Evolutionary conservation across 2,329 filamentous ascomycete species (phyloP), one percentile per base, ranked within the genome.

Genomic region (Trichothecium sympodiale): DNA sequence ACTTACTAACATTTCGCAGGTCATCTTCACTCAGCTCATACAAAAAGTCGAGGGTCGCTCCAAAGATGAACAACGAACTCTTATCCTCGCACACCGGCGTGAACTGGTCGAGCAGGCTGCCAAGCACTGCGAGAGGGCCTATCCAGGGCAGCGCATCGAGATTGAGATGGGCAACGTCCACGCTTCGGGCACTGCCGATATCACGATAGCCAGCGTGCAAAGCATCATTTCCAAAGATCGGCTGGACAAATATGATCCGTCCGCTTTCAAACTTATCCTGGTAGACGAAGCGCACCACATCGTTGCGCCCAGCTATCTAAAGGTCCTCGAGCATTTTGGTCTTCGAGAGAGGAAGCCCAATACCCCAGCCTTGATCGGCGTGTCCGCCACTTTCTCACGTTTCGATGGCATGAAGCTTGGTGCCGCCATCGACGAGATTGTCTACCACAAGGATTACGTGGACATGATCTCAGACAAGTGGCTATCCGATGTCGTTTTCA

Each of bases 281-380:
- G 89, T 98, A 4, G 91, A 98, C 45, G 91, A 98, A 59, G 91
- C 89, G 4, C 91, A 98, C 55, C 91, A 98, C 57, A 94, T 96
- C 36, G 88, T 95, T 31, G 83, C 91, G 1, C 69, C 75, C 2
- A 77, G 78, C 7, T 96, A 96, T 51, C 67, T 93, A 42, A 69
- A 72, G 29, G 71, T 78, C 0, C 64, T 98, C 33, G 64, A 71
- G n/a, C 77, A 96, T 55, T 94, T 98, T 54, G 75, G 79, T 0
- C 69, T 94, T 14, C 59, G 74, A 37, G 48, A 60, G 34, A 65
- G 61, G 43, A 56, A 46, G 38, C 29, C 37, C 6, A 57, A 53
- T 32, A 57, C 53, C 1, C 80, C 84, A 0, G 72, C 77, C 14
- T 64, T 98, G 12, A 80, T 98, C 10, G 91, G 91, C 5, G 88